Percentiles rank a stretch among this genome's conserved stretches.
phyloP scores from a whole-genome alignment of 75 land plant genomes.

The Sequoia sempervirens region DNA sequence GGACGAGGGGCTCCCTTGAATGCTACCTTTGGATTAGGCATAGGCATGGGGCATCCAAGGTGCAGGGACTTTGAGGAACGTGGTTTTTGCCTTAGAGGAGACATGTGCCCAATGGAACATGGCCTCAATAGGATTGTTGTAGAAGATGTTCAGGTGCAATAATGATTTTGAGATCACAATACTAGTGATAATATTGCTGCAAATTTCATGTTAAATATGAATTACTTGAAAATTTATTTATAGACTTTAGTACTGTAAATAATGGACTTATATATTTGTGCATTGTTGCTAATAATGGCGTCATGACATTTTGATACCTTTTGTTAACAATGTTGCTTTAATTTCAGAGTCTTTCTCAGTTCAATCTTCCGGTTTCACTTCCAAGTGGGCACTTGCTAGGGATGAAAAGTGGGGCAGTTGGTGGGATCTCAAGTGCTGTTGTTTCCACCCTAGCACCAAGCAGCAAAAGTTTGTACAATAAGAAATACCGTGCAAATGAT shows the following conservation, averaged over 20 bases:
- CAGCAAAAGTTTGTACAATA: constrained; percentile 27
- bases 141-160: constrained; percentile 94
- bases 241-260: neutral
- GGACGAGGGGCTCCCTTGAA: constrained; percentile 36
- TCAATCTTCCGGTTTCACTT: constrained; percentile 83
- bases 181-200: neutral
- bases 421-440: constrained; percentile 22
- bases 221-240: neutral
- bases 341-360: constrained; percentile 90
- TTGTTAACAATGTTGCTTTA: neutral
- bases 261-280: constrained; percentile 1
- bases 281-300: neutral
- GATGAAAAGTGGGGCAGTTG: constrained; percentile 37
- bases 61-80: constrained; percentile 98
- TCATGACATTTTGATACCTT: neutral
- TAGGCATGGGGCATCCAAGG: constrained; percentile 62
- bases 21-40: constrained; percentile 35
- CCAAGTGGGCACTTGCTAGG: constrained; percentile 57
- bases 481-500: constrained; percentile 28
- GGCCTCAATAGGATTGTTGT: constrained; percentile 96
- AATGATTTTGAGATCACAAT: neutral
- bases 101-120: constrained; percentile 99
- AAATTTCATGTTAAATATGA: neutral
- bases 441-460: constrained; percentile 17
- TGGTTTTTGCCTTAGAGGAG: constrained; percentile 95